Evolutionary conservation across 2,329 filamentous ascomycete genomes (phyloP).

Genomic region (Fusarium sp.): DNA sequence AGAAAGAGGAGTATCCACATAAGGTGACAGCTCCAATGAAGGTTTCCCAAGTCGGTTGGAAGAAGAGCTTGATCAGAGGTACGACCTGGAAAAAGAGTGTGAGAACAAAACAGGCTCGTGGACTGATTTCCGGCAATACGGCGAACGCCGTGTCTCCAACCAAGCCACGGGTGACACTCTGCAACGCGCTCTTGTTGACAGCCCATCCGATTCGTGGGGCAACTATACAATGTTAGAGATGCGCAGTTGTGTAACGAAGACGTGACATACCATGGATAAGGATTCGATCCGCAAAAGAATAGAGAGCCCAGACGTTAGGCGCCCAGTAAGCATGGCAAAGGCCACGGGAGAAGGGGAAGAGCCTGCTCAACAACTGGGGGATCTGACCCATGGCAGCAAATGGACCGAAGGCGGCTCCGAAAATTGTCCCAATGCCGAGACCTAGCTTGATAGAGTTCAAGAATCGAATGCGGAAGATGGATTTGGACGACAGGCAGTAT

Average conservation of each 20-base stretch:
- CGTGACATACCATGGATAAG: constrained; percentile 77
- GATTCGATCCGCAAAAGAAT: constrained; percentile 88
- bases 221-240: constrained; percentile 61
- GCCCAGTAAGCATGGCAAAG: constrained; percentile 99
- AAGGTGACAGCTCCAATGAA: constrained; percentile 92
- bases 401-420: constrained; percentile 87
- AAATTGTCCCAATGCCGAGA: constrained; percentile 75
- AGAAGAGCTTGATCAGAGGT: constrained; percentile 84
- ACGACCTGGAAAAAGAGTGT: constrained; percentile 86
- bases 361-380: constrained; percentile 81
- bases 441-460: constrained; percentile 88
- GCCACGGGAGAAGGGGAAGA: constrained; percentile 95
- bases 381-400: constrained; percentile 87
- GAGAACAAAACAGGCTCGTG: constrained; percentile 81
- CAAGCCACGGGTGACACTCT: constrained; percentile 91
- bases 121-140: constrained; percentile 87
- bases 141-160: constrained; percentile 96
- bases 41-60: constrained; percentile 83
- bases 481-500: constrained; percentile 86
- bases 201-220: constrained; percentile 83
- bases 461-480: constrained; percentile 80
- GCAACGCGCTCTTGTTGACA: constrained; percentile 79
- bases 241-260: not conserved
- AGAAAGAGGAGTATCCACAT: constrained; percentile 94
- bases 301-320: constrained; percentile 96